These are phyloP conservation scores for Chlamydomonas sp. DNA, from an alignment of 139 green algal genomes.

Conservation along the genomic window DNA sequence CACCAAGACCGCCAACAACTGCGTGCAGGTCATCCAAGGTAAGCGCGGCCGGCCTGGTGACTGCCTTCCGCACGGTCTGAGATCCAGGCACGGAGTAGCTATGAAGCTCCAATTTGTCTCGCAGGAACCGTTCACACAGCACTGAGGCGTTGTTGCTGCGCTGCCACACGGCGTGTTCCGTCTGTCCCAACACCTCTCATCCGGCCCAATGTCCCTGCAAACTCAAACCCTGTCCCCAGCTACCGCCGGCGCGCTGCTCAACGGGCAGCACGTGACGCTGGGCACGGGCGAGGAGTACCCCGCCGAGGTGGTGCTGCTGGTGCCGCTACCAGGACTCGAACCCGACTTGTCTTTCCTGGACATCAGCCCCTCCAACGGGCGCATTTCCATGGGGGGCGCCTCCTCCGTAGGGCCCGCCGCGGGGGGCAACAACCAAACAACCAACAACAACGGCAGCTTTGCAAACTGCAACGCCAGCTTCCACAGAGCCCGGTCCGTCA, in stretches of 20 bases:
- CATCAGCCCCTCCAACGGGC: background rate
- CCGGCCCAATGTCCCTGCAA: background rate
- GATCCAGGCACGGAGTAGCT: too few species aligned
- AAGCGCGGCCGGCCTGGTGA: too few species aligned
- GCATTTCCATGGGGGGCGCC: background rate
- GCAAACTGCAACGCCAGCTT: background rate
- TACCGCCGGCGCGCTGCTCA: slow-evolving; percentile 15
- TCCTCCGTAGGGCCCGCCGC: background rate
- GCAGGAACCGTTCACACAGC: too few species aligned
- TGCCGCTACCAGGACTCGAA: slow-evolving; percentile 5
- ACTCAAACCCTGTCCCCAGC: background rate
- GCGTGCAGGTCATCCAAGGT: too few species aligned
- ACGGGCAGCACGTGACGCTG: slow-evolving; percentile 23
- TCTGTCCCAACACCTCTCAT: background rate
- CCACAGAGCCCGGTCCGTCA: background rate
- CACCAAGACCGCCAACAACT: too few species aligned
- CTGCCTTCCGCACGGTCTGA: too few species aligned
- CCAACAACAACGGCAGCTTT: background rate
- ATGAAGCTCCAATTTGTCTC: too few species aligned
- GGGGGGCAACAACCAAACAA: background rate
- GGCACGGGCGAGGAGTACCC: slow-evolving; percentile 23
- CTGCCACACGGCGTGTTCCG: too few species aligned
- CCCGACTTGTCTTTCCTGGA: slow-evolving; percentile 26
- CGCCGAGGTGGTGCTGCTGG: slow-evolving; percentile 23
- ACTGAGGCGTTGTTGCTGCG: too few species aligned